Evolutionary conservation across 2,329 filamentous ascomycete genomes (phyloP), one percentile per base, ranked within the genome.

Genomic region (Neonectria magnoliae): DNA sequence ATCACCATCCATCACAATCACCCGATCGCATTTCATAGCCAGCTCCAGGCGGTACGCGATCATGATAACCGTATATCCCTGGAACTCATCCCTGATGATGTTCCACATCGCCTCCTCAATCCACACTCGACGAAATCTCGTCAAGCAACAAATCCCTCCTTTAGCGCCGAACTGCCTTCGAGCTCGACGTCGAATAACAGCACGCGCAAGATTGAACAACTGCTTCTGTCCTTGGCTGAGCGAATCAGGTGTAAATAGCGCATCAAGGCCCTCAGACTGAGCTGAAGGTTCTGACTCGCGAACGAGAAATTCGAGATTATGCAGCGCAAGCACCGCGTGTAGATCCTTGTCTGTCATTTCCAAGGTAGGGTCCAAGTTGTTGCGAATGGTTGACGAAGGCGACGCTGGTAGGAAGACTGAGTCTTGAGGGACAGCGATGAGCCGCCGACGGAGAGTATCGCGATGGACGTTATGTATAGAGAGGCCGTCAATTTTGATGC

Each of bases 221-320:
- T 91, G 89, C 61, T 83, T 82, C 73, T 91, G 88, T 0, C 89
- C 89, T 53, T 84, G 81, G 9, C 82, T 85, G 5, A 88, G 77
- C 3, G 10, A 33, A 33, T 27, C 44, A 11, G 31, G 11, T 1
- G 29, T n/a, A 27, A 64, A 64, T 0, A 14, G 25, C 54, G 79
- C 77, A 8, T 84, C 79, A 1, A 81, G 75, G 4, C 31, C 31
- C n/a, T 79, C 77, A 58, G 88, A 79, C 4, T 48, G 59, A 1
- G 22, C 67, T 69, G 80, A 67, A 0, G 76, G 76, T 2, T 76
- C 76, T 7, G 68, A 62, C 1, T 70, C 64, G 0, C 62, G 31
- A 1, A 79, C 64, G 10, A 78, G 69, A 0, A 52, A 25, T 64
- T 70, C 75, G 1, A 82, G 71, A 1, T 73, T 68, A 7, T 81